Conservation (phyloP, 1,139 yeast species). For the Sugiyamaella paludigena region DNA sequence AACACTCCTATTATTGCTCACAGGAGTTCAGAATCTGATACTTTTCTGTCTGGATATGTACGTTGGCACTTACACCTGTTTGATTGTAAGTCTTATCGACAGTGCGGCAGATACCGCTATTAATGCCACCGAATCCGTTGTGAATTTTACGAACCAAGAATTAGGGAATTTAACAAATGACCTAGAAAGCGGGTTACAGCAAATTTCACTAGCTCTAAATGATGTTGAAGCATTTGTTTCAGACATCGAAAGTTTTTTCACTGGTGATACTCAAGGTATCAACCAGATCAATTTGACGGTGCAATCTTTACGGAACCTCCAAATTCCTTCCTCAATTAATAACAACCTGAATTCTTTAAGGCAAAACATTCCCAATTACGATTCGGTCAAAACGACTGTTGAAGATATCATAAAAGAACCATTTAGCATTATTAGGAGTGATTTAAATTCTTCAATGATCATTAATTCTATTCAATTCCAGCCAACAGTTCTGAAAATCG, state of each 20-base stretch:
- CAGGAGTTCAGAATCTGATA: constrained; percentile 58
- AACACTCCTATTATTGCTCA: constrained; percentile 45
- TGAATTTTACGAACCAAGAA: constrained; percentile 60
- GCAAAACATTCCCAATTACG: constrained; percentile 55
- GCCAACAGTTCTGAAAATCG: constrained; percentile 14
- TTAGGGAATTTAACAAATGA: constrained; percentile 54
- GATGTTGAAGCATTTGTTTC: constrained; percentile 41
- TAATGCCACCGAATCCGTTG: constrained; percentile 64
- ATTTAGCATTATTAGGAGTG: constrained; percentile 50
- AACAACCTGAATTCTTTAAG: constrained; percentile 48
- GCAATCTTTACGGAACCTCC: constrained; percentile 51
- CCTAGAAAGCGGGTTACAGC: constrained; percentile 55
- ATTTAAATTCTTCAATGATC: constrained; percentile 33
- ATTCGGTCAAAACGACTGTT: constrained; percentile 52
- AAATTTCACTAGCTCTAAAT: constrained; percentile 51
- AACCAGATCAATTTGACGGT: constrained; percentile 56
- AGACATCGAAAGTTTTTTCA: constrained; percentile 54
- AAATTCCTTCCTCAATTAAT: constrained; percentile 63
- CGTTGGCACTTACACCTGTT: constrained; percentile 83
- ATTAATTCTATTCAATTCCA: constrained; percentile 15
- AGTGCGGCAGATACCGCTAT: constrained; percentile 72
- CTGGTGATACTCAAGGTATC: constrained; percentile 44
- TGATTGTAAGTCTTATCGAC: constrained; percentile 67
- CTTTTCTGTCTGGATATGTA: constrained; percentile 67
- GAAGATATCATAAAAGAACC: constrained; percentile 49